Base-by-base conservation (phyloP, 257 asterid genomes). In the Rauvolfia tetraphylla region DNA sequence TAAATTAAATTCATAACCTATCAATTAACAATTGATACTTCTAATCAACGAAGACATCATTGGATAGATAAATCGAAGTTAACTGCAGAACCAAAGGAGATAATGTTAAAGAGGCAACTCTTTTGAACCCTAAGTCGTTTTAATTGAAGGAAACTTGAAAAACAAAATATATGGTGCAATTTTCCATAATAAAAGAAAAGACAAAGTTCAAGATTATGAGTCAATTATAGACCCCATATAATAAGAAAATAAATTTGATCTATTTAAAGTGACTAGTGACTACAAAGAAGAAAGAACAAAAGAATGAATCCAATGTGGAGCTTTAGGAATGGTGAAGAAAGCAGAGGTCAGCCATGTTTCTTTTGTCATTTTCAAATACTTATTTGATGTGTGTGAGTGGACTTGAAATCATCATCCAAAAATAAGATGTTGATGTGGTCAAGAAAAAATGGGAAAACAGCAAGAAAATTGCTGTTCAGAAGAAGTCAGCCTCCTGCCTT, bases 291-390 rank as follows among this genome's bases (percentile, higher is more conserved):
- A 34, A 23, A 34, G 12, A 34, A 8, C 46, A 13, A 18, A 72
- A 25, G 38, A 3, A 63, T 41, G 38, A 48, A 38, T 5, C 68
- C 59, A 61, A 63, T 5, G 78, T 41, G 69, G 72, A 76, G 73
- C 46, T 8, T 62, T 51, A 11, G 68, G 80, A 33, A n/a, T 71
- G 80, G 59, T n/a, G 29, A 72, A 29, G 11, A 54, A 72, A 78
- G 51, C n/a, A 48, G 38, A 71, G 71, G 80, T 76, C 72, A 76
- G 66, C 75, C 51, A 61, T 71, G 49, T 20, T 76, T 63, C 46
- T 54, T 63, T 27, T 25, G 81, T 76, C 84, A 33, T 57, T 76
- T 76, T 81, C 84, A 73, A 5, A 53, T 65, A 20, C 25, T 29
- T 10, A 17, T 65, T 65, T 20, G 9, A 0, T 34, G 14, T 15